phyloP scores from a whole-genome alignment of 2,329 filamentous ascomycete species.

The Colletotrichum acutatum region DNA sequence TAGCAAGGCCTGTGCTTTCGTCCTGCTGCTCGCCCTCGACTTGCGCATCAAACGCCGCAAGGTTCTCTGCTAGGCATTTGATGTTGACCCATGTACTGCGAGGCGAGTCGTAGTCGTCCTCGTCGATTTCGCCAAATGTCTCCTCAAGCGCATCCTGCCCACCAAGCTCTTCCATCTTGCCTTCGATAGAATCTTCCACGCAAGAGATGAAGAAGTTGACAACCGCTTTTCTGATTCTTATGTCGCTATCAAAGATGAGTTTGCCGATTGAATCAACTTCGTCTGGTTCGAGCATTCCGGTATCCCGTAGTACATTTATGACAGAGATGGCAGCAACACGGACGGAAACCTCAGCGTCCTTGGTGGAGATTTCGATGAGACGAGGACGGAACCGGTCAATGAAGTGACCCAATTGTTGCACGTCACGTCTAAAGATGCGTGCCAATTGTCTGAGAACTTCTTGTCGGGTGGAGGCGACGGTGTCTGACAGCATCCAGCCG shows the following conservation, averaged over 20 bases:
- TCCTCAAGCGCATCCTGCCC: constrained; percentile 83
- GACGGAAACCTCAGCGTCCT: constrained; percentile 84
- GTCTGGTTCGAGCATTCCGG: constrained; percentile 87
- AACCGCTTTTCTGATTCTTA: constrained; percentile 86
- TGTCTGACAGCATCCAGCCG: constrained; percentile 94
- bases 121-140: constrained; percentile 74
- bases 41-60: constrained; percentile 83
- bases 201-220: constrained; percentile 91
- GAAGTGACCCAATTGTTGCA: constrained; percentile 88
- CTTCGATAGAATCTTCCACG: constrained; percentile 82
- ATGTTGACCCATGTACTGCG: constrained; percentile 89
- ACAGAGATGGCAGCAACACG: constrained; percentile 84
- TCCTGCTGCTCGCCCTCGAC: constrained; percentile 66
- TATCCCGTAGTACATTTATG: constrained; percentile 83
- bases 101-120: constrained; percentile 81
- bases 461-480: constrained; percentile 77
- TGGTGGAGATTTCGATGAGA: constrained; percentile 91
- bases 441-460: constrained; percentile 88
- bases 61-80: constrained; percentile 87
- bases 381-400: constrained; percentile 90
- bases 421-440: constrained; percentile 81
- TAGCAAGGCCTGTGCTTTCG: constrained; percentile 57
- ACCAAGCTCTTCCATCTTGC: constrained; percentile 84
- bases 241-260: constrained; percentile 88
- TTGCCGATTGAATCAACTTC: constrained; percentile 91